Evolutionary conservation across 179 eudicot genomes (phyloP).

Genomic region (Beta corolliflora): DNA sequence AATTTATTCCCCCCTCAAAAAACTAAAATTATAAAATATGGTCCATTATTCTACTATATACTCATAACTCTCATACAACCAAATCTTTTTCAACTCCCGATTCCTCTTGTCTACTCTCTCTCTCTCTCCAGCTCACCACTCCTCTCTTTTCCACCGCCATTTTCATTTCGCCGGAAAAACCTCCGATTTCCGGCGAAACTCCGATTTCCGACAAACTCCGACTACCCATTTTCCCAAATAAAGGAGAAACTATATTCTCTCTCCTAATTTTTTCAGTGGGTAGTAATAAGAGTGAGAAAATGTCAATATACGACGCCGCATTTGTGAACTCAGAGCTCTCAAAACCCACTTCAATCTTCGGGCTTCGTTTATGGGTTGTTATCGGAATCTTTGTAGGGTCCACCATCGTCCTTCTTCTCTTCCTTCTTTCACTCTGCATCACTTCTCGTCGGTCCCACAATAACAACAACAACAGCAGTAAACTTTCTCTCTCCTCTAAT

Average conservation of each 20-base stretch:
- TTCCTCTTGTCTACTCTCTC: constrained; percentile 9
- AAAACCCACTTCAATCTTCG: constrained; percentile 81
- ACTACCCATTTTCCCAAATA: background rate
- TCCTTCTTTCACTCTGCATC: constrained; percentile 75
- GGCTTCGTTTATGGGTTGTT: constrained; percentile 84
- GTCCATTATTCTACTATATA: background rate
- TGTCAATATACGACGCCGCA: constrained; percentile 59
- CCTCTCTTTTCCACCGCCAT: constrained; percentile 6
- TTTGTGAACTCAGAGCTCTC: constrained; percentile 66
- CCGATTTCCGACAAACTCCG: background rate
- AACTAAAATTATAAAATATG: too few relatives aligned
- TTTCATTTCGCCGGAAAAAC: constrained; percentile 5
- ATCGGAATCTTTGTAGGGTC: constrained; percentile 77
- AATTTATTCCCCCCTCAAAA: background rate
- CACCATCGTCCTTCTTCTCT: constrained; percentile 66
- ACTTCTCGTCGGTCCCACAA: constrained; percentile 50
- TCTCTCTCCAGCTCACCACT: background rate
- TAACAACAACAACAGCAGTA: constrained; percentile 20
- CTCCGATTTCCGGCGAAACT: constrained; percentile 12
- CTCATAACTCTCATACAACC: background rate
- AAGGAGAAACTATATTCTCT: background rate
- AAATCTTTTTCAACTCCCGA: background rate
- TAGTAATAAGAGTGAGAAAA: constrained; percentile 5
- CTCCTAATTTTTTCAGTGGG: background rate
- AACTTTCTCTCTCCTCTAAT: constrained; percentile 7